Base-by-base conservation (phyloP, 2,329 filamentous ascomycete species). In the Fusarium virguliforme region DNA sequence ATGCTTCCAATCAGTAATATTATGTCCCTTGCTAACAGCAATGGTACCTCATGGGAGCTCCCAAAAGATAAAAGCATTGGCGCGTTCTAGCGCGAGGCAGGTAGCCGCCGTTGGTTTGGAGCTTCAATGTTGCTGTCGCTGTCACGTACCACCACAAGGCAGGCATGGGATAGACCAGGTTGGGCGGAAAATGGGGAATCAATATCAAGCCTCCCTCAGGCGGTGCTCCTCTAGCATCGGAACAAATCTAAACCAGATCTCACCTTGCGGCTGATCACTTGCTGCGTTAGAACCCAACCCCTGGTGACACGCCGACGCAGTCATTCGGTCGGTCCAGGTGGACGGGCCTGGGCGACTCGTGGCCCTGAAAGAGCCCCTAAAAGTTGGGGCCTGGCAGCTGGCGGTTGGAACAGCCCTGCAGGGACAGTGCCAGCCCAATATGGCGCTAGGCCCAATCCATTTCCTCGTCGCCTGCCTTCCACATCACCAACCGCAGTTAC, bases 391-490 rank as follows among this genome's bases (percentile, higher is more conserved):
- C 62, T 63, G 64, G 59, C 59, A 67, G 56, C 65, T 59, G 65
- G 56, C 64, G 71, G 50, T 67, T 69, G 67, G 54, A 34, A 48
- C 56, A 70, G 56, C 71, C 71, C 60, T 74, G 72, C 69, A 73
- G 69, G 68, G 68, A 53, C 67, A 18, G 32, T 63, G 26, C 51
- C 48, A 53, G 51, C 59, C 65, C 61, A 57, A 65, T 68, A 56
- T 60, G n/a, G 63, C 79, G 76, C 80, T 81, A 81, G 68, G 67
- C 80, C 79, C 50, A 75, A 78, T 77, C 57, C 48, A 48, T 53
- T 53, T 40, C 56, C 60, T 67, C 62, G 64, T 57, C 62, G 51
- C 64, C 59, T 70, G 51, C 72, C 70, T 73, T 71, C 72, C 74
- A 74, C 75, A 77, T 74, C 78, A 74, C 75, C 68, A 74, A 72